These are phyloP conservation scores for Fusarium xylarioides DNA, from an alignment of 2,329 filamentous ascomycete species.

Conservation along the genomic window DNA sequence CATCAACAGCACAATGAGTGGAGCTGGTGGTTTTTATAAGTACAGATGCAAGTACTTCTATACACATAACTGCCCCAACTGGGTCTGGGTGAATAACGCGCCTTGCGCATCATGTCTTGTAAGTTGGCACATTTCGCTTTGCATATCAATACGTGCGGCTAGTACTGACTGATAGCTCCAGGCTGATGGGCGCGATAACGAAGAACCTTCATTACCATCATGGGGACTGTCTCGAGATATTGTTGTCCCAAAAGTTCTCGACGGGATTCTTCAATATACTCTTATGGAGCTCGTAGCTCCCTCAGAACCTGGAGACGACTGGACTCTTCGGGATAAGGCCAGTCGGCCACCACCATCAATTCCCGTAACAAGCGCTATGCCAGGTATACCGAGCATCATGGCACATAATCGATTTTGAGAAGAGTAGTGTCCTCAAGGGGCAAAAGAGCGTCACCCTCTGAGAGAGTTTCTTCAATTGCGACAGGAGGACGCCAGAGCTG, in stretches of 20 bases:
- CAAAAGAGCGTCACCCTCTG: slow-evolving; percentile 13
- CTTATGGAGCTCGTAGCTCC: slow-evolving; percentile 57
- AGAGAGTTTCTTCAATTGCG: slow-evolving; percentile 11
- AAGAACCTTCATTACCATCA: slow-evolving; percentile 43
- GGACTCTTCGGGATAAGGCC: slow-evolving; percentile 49
- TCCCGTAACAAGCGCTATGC: slow-evolving; percentile 44
- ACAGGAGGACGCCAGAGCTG: slow-evolving; percentile 22
- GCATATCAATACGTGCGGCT: neutral
- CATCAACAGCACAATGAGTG: slow-evolving; percentile 42
- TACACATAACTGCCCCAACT: slow-evolving; percentile 61
- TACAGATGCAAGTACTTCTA: slow-evolving; percentile 66
- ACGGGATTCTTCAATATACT: slow-evolving; percentile 58
- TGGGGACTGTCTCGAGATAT: slow-evolving; percentile 52
- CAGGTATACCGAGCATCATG: slow-evolving; percentile 39
- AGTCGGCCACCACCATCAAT: slow-evolving; percentile 42
- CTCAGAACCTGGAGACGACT: slow-evolving; percentile 50
- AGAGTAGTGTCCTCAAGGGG: slow-evolving; percentile 20
- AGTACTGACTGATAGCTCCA: slow-evolving; percentile 42
- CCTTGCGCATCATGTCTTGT: slow-evolving; percentile 61
- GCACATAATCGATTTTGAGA: slow-evolving; percentile 38
- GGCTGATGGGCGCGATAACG: slow-evolving; percentile 60
- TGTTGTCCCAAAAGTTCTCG: slow-evolving; percentile 55
- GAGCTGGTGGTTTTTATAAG: slow-evolving; percentile 59
- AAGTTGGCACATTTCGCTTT: slow-evolving; percentile 39
- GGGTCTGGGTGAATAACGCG: slow-evolving; percentile 63